Evolutionary conservation across 1,284 basidiomycete species (phyloP).

Genomic region (Fomitopsis schrenkii): DNA sequence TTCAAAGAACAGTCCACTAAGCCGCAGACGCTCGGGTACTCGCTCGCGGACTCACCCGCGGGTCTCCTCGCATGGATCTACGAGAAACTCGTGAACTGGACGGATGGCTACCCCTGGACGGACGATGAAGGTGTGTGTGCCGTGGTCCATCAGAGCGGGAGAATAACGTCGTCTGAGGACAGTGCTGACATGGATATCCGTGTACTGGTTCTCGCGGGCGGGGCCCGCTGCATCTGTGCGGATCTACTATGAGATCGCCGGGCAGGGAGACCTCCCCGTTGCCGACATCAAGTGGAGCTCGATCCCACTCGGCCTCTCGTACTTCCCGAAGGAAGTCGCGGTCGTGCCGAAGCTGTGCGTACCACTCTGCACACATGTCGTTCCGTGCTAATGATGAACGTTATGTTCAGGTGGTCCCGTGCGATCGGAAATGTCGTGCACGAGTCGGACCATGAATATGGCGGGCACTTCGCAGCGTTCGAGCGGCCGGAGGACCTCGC

Average conservation of each 20-base stretch:
- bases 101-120: conserved; percentile 45
- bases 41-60: conserved; percentile 52
- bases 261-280: not conserved
- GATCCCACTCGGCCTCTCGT: conserved; percentile 29
- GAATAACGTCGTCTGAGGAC: not conserved
- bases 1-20: conserved; percentile 39
- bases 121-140: conserved; percentile 42
- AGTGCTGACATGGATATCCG: conserved; percentile 38
- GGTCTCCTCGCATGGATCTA: conserved; percentile 60
- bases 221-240: conserved; percentile 33
- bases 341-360: conserved; percentile 23
- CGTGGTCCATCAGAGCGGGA: not conserved
- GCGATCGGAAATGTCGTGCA: conserved; percentile 24
- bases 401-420: conserved; percentile 17
- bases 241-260: conserved; percentile 32
- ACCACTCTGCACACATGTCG: not conserved
- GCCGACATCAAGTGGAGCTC: conserved; percentile 4
- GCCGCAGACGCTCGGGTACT: conserved; percentile 57
- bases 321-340: conserved; percentile 30
- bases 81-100: conserved; percentile 51
- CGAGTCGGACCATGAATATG: conserved; percentile 21
- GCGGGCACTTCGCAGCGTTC: conserved; percentile 29
- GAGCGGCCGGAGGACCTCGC: conserved; percentile 25
- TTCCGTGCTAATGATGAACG: not conserved
- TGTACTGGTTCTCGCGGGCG: conserved; percentile 36